Base-by-base conservation (phyloP, 129 eudicot species). In the Gnaphalium uliginosum region DNA sequence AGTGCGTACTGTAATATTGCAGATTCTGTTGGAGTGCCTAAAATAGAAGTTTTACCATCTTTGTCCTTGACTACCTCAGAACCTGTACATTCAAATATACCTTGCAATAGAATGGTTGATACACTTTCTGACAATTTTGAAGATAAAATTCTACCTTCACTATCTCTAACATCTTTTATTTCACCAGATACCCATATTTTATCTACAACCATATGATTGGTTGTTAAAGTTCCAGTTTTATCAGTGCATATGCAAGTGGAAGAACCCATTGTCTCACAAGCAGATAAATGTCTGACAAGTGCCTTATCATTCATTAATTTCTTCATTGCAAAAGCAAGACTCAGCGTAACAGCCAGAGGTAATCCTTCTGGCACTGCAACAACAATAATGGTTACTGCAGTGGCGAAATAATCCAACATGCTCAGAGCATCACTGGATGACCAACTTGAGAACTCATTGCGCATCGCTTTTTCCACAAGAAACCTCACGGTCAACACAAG, bases 291-390 rank as follows among this genome's bases (percentile, higher is more conserved):
- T 58, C 96, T 88, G 26, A 93, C 98, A 30, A 93, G 83, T 51
- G 96, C 98, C 62, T 78, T 90, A 27, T 90, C 88, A 14, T 76
- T 74, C 98, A 93, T 93, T 62, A 93, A 67, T 43, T 93, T 82
- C 78, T 88, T 90, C 96, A 90, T 90, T 9, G 96, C 96, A 69
- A 92, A 89, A 10, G 96, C 98, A 80, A 92, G 96, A 74, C 96
- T 92, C 62, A 89, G 76, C 0, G 98, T 90, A 61, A 93, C 98
- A 6, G 98, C 98, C 68, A 93, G 65, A 8, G 98, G 98, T 41
- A 93, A 61, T 24, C 98, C 98, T 80, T 90, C 98, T 0, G 98
- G 98, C 4, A 93, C 96, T 0, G 98, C 98, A 86, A 88, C 98
- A 4, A 93, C 96, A 10, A 90, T 85, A 30, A 93, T 93, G 27